These are phyloP conservation scores for Starmerella vitae DNA, from an alignment of 805 yeast species.

Conservation along the genomic window DNA sequence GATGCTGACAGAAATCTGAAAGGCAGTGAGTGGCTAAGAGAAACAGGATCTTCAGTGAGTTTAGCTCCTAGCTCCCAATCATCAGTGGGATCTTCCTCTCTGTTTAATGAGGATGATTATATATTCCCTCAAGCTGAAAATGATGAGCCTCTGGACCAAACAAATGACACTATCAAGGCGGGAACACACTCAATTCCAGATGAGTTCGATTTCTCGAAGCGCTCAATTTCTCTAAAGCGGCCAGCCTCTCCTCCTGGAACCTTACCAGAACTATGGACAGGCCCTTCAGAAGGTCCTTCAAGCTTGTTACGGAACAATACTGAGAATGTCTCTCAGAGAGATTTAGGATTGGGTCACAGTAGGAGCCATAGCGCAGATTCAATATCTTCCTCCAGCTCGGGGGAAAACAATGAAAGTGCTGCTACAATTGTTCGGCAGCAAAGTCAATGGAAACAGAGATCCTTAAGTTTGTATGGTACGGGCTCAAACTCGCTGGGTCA, in stretches of 20 bases:
- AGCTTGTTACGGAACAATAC: not conserved
- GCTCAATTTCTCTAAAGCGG: too few species aligned
- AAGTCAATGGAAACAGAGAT: slow-evolving; percentile 4
- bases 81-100: not conserved
- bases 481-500: not conserved
- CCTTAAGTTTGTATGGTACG: not conserved
- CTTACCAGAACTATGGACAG: too few species aligned
- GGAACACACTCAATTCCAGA: too few species aligned
- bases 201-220: slow-evolving; percentile 2
- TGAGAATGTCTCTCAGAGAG: not conserved
- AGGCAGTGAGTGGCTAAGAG: not conserved
- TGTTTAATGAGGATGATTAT: slow-evolving; percentile 1
- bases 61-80: not conserved
- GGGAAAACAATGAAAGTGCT: slow-evolving; percentile 1
- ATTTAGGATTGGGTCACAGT: too few species aligned
- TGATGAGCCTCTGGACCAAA: too few species aligned
- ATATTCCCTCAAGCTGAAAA: slow-evolving; percentile 1
- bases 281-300: not conserved
- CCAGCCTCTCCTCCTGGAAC: too few species aligned
- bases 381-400: not conserved
- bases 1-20: not conserved
- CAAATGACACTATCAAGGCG: too few species aligned
- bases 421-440: slow-evolving; percentile 7
- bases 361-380: too few species aligned
- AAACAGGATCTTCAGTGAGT: not conserved